A percentile compares a stretch with the other conserved stretches of the same genome.
These are phyloP conservation scores for Ceratocystis huliohia DNA, from an alignment of 2,329 filamentous ascomycete genomes.

Conservation along the genomic window DNA sequence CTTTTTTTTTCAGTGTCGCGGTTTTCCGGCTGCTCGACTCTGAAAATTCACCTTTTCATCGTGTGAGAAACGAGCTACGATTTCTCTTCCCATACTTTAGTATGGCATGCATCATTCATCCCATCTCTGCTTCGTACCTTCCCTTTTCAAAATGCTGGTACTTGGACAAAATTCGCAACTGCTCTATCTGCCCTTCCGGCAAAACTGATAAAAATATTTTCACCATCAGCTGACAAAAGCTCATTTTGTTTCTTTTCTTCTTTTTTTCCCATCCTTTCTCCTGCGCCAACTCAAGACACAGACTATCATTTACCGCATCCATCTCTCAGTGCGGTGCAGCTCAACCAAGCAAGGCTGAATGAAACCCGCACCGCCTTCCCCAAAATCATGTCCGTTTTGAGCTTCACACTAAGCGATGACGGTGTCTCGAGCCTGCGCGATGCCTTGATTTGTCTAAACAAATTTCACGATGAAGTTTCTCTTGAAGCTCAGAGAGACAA, in stretches of 20 bases:
- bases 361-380: neutral
- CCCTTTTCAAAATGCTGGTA: too few species aligned
- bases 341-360: slow-evolving; percentile 2
- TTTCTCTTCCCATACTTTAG: too few species aligned
- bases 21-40: too few species aligned
- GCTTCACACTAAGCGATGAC: slow-evolving; percentile 62
- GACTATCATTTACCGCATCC: neutral
- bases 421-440: slow-evolving; percentile 59
- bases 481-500: slow-evolving; percentile 59
- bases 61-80: too few species aligned
- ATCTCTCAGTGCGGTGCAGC: neutral
- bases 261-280: neutral
- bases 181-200: too few species aligned
- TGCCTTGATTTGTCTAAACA: slow-evolving; percentile 58
- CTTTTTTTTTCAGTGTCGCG: too few species aligned
- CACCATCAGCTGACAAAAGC: too few species aligned
- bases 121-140: too few species aligned
- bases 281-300: neutral
- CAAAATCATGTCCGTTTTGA: slow-evolving; percentile 47
- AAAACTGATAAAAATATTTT: too few species aligned
- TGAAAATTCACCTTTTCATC: too few species aligned
- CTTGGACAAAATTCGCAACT: too few species aligned
- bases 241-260: neutral
- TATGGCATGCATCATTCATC: too few species aligned
- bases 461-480: slow-evolving; percentile 68